Base-by-base conservation (phyloP, 164 flowering plant genomes). In the Umbilicus rupestris region DNA sequence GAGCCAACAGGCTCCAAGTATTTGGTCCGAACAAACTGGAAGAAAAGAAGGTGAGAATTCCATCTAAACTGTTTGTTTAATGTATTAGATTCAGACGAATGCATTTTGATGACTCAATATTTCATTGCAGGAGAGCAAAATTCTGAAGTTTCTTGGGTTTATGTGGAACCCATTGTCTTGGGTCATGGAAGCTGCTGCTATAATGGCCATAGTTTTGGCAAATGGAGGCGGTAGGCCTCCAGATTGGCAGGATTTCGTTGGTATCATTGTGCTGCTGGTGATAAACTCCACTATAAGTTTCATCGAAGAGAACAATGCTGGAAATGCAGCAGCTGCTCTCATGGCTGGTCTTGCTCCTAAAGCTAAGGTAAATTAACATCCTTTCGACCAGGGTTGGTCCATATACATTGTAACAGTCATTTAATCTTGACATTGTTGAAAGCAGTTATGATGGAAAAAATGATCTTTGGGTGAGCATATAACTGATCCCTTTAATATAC, bases 271-370 rank as follows among this genome's bases (percentile, higher is more conserved):
- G 20, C 42, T 62, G 15, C 42, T 62, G 19, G 26, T 35, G 7
- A 35, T 35, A 42, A 62, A 33, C 42, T 62, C 41, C 24, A 62
- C 42, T 31, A 33, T 62, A 35, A 33, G 65, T 62, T 62, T 62
- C 42, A 33, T 62, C 1, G 41, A 62, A 62, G 41, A 35, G 9
- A 62, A 62, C 39, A 62, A 62, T 35, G 65, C 42, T 62, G 42
- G 42, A 19, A 33, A 62, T 62, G 65, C 42, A 19, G 41, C 64
- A 60, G 64, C 64, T 30, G 64, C 64, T 35, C 35, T 60, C 35
- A 60, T 60, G 64, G 64, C 64, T 60, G 64, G 64, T 35, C 64
- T 60, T 17, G 64, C 64, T 60, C 64, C 64, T 17, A 60, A 60
- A 35, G 31, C 64, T 60, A 60, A 62, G 65, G 58, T 50, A 50